Base-by-base conservation (phyloP, 768 basidiomycete genomes). In the Collybia mongolica region DNA sequence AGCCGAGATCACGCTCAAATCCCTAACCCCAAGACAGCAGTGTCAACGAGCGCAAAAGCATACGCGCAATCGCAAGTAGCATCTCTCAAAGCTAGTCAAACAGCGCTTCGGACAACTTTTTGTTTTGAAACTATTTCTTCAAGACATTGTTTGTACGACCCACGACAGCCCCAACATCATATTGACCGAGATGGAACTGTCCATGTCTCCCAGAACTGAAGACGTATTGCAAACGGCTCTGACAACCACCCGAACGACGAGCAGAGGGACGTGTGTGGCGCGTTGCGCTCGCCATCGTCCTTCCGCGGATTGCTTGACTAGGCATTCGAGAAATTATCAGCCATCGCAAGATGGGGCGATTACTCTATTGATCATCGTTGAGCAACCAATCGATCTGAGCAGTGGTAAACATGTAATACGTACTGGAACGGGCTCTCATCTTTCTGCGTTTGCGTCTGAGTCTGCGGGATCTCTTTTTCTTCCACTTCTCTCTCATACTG, bases 401-500 rank as follows among this genome's bases (percentile, higher is more conserved):
- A 39, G 9, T 29, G 7, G 24, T 26, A 44, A 23, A 44, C 6
- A 23, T 12, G 18, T 5, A 12, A 6, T 26, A 86, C 90, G 58
- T 61, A 93, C 90, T 93, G 80, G 90, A 93, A 73, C 90, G 90
- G 56, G 90, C 90, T 70, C 90, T 84, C 90, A 93, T 93, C 82
- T 93, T 93, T 88, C 90, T 86, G 80, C 90, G 88, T 67, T 93
- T 93, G 73, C 90, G 88, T 68, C 91, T 81, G 76, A 93, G 91
- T 68, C 91, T 89, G 70, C 90, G 85, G 57, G 90, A 90, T 68
- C 90, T 82, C 81, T 93, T 93, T 77, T 93, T 93, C 84, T 92
- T 92, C 90, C 90, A 93, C 86, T 93, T 93, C 73, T 92, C 90
- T 89, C 90, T 90, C 90, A 92, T 93, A 57, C 82, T 87, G 59